Evolutionary conservation across 1,284 basidiomycete genomes (phyloP), one percentile per base, ranked within the genome.

Genomic region (Fomes fomentarius): DNA sequence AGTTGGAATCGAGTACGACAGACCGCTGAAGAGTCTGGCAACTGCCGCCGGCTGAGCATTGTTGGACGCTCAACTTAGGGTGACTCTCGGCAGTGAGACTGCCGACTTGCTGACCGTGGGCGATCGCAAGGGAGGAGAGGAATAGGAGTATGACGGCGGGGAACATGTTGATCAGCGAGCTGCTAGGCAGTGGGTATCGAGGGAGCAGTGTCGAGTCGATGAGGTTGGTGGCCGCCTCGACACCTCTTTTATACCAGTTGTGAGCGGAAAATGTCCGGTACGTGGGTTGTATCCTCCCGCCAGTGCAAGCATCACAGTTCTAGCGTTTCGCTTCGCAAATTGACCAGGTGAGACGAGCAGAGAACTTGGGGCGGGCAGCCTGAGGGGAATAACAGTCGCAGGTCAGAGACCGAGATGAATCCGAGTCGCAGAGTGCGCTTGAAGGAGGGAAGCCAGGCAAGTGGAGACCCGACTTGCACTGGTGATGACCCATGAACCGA

Each of bases 1-100:
- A 74, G 66, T 72, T 73, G 45, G 68, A 52, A 58, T 73, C 72
- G 60, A 74, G 71, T 10, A 69, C 69, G 57, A 74, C 65, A 34
- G 60, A 60, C 33, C 63, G 64, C 38, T 52, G 45, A 19, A 60
- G 37, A 37, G 59, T 66, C 48, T 56, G 63, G 66, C 71, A 72
- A 49, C 65, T 57, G 22, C 60, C 60, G 8, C 57, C 52, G 24
- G 60, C 45, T 4, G 54, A 45, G 49, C 72, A 74, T 41, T 64
- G 59, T 53, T 70, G 65, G 43, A 63, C 63, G 48, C 65, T 62
- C 38, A 73, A 64, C 24, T 56, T 46, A 21, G 72, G 72, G 61
- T 74, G 72, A 38, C 46, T 64, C 62, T 74, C 72, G n/a, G 72
- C 61, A 11, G 64, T 66, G 38, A 64, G 47, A n/a, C 70, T 72